A percentile compares a stretch with the other conserved stretches of the same genome.
Evolutionary conservation across 2,329 filamentous ascomycete genomes (phyloP).

Genomic region (Fusarium mundagurra): DNA sequence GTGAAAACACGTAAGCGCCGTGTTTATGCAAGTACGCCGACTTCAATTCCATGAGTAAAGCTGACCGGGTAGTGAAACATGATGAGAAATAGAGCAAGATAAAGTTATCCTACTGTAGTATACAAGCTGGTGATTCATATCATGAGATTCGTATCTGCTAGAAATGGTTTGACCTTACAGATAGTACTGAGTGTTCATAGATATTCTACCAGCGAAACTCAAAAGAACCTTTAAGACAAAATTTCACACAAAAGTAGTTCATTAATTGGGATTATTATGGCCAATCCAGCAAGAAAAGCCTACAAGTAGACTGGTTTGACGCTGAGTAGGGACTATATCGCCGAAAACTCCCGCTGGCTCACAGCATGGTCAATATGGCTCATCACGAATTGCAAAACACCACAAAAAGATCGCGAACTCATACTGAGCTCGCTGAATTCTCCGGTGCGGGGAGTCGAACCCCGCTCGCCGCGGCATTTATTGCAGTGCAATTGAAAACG

Average conservation of each 20-base stretch:
- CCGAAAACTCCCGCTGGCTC: background rate
- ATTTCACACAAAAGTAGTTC: background rate
- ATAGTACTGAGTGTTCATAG: background rate
- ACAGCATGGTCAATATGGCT: background rate
- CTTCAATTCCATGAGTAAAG: background rate
- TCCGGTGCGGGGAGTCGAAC: slow-evolving; percentile 38
- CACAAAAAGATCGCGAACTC: background rate
- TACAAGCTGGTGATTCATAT: background rate
- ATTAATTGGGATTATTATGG: too few species aligned
- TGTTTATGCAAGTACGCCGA: background rate
- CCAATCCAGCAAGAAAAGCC: background rate
- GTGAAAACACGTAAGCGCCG: background rate
- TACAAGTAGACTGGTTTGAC: background rate
- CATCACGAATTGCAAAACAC: background rate
- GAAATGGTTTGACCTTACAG: background rate
- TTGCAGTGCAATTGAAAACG: slow-evolving; percentile 25
- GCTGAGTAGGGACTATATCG: too few species aligned
- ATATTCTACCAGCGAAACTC: background rate
- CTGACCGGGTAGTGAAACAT: background rate
- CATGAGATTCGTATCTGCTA: background rate
- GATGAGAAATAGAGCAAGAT: background rate
- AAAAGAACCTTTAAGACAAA: background rate
- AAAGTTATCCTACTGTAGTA: background rate
- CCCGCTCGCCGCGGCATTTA: slow-evolving; percentile 31
- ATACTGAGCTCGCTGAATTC: background rate